Percentiles rank a stretch among this genome's conserved stretches.
These are phyloP conservation scores for Malbranchea zuffiana DNA, from an alignment of 2,329 filamentous ascomycete genomes.

Conservation along the genomic window DNA sequence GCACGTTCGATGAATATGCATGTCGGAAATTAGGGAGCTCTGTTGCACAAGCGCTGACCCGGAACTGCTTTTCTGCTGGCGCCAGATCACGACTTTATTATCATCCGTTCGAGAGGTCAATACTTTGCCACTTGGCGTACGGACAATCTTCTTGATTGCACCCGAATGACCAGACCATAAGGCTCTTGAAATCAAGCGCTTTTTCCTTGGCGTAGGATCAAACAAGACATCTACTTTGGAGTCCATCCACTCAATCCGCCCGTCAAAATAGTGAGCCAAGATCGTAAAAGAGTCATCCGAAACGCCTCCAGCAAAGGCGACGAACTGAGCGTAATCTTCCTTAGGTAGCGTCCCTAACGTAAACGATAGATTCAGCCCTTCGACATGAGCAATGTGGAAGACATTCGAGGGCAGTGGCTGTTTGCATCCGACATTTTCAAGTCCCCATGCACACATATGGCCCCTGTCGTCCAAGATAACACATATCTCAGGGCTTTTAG, in stretches of 20 bases:
- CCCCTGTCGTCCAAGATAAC: slow-evolving; percentile 74
- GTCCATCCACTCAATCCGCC: slow-evolving; percentile 70
- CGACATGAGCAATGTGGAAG: slow-evolving; percentile 77
- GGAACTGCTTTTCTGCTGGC: slow-evolving; percentile 46
- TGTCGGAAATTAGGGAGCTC: slow-evolving; percentile 54
- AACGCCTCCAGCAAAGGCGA: slow-evolving; percentile 57
- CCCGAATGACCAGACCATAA: slow-evolving; percentile 77
- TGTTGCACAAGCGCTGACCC: slow-evolving; percentile 52
- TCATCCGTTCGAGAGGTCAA: slow-evolving; percentile 69
- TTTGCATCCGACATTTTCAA: slow-evolving; percentile 74
- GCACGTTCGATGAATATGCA: slow-evolving; percentile 70
- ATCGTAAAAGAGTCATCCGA: slow-evolving; percentile 57
- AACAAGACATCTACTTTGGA: slow-evolving; percentile 69
- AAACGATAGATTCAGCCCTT: slow-evolving; percentile 42
- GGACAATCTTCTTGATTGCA: slow-evolving; percentile 72
- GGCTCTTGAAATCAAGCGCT: slow-evolving; percentile 51
- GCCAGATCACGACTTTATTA: slow-evolving; percentile 77
- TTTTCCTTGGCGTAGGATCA: slow-evolving; percentile 52
- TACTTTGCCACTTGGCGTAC: slow-evolving; percentile 69
- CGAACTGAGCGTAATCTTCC: slow-evolving; percentile 56
- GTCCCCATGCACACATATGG: slow-evolving; percentile 80
- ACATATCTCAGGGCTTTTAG: slow-evolving; percentile 75
- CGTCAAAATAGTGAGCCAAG: slow-evolving; percentile 74
- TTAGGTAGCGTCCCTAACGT: slow-evolving; percentile 18
- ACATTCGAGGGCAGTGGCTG: slow-evolving; percentile 54